Conservation (phyloP, 805 yeast genomes). For the Hanseniaspora occidentalis region DNA sequence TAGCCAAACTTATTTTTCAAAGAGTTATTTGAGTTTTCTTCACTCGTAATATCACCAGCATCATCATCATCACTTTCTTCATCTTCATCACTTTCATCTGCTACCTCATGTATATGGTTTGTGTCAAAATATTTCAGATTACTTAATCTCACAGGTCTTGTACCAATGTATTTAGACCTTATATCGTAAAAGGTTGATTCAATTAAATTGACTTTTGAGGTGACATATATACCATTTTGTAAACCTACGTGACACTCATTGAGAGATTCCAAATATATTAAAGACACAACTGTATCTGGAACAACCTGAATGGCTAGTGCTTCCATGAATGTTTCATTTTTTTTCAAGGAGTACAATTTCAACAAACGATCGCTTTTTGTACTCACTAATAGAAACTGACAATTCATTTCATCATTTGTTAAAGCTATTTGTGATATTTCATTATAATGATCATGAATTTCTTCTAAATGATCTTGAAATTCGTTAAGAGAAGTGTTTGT, state of each 20-base stretch:
- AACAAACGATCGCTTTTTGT: constrained; percentile 54
- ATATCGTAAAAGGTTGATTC: constrained; percentile 57
- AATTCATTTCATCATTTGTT: constrained; percentile 33
- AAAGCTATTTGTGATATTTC: constrained; percentile 35
- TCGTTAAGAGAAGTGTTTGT: constrained; percentile 57
- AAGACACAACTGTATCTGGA: constrained; percentile 35
- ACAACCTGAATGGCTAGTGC: constrained; percentile 53
- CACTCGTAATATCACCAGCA: constrained; percentile 8
- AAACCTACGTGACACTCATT: constrained; percentile 53
- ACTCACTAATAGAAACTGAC: constrained; percentile 57
- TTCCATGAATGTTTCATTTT: constrained; percentile 47
- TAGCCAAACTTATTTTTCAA: too few relatives aligned
- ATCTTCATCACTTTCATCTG: constrained; percentile 12
- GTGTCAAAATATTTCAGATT: constrained; percentile 7
- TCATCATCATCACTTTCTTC: constrained; percentile 11
- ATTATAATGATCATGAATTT: constrained; percentile 35
- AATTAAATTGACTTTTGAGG: constrained; percentile 41
- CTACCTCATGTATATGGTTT: constrained; percentile 28
- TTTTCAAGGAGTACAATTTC: constrained; percentile 41
- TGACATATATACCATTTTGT: constrained; percentile 68
- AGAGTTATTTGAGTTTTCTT: constrained; percentile 6
- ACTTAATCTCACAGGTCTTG: constrained; percentile 44
- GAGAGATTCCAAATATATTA: constrained; percentile 16
- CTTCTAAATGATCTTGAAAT: constrained; percentile 47
- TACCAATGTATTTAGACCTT: constrained; percentile 61